Conservation (phyloP, 306 rosid genomes). For the Datisca glomerata region DNA sequence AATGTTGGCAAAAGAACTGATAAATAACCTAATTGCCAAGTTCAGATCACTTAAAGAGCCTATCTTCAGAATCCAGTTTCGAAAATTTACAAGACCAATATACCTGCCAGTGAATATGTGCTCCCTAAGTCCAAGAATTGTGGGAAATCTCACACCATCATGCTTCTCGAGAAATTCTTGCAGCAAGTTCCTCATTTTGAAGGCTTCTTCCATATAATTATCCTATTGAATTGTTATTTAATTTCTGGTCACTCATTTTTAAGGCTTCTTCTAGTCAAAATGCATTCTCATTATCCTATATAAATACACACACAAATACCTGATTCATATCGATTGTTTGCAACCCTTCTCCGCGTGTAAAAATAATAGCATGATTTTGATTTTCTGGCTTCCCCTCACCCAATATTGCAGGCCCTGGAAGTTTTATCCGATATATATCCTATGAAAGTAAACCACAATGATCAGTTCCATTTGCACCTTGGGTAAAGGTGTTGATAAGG, state of each 20-base stretch:
- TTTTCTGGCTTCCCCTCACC: constrained; percentile 99
- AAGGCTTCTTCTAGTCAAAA: neutral
- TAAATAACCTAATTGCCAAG: neutral
- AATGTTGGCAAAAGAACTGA: constrained; percentile 16
- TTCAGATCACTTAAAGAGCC: constrained; percentile 13
- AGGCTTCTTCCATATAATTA: constrained; percentile 96
- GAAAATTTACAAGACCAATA: constrained; percentile 15
- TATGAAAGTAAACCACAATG: constrained; percentile 22
- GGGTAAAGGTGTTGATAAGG: neutral
- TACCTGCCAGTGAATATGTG: constrained; percentile 98
- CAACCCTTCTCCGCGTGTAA: constrained; percentile 97
- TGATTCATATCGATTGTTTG: constrained; percentile 98
- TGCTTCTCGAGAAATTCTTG: constrained; percentile 62
- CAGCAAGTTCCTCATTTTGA: constrained; percentile 94
- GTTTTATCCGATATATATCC: constrained; percentile 80
- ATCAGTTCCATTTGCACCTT: constrained; percentile 12
- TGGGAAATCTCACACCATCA: constrained; percentile 61
- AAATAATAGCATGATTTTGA: constrained; percentile 97
- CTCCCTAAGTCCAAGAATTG: constrained; percentile 96
- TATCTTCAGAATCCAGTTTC: constrained; percentile 8
- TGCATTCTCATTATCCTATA: constrained; percentile 1
- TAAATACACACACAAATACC: constrained; percentile 24
- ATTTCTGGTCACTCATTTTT: constrained; percentile 3
- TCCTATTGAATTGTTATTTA: constrained; percentile 42
- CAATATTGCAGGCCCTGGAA: constrained; percentile 91